Evolutionary conservation across 1,139 yeast species (phyloP).

Genomic region (Kodamaea alishanica): DNA sequence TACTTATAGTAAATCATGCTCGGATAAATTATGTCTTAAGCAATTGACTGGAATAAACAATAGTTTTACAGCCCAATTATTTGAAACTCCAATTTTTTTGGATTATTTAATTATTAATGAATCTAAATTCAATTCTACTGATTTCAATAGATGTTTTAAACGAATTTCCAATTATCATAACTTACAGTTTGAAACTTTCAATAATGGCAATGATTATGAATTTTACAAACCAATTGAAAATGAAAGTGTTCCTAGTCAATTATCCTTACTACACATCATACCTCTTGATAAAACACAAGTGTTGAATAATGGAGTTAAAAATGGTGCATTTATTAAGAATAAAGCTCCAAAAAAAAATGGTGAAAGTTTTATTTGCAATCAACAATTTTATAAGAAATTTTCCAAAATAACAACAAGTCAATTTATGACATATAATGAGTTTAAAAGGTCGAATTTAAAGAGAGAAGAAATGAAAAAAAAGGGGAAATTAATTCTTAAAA

Average conservation of each 20-base stretch:
- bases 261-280: conserved; percentile 33
- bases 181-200: conserved; percentile 13
- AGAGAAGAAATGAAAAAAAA: conserved; percentile 24
- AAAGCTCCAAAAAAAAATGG: conserved; percentile 45
- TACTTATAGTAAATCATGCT: conserved; percentile 78
- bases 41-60: conserved; percentile 63
- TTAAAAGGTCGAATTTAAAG: conserved; percentile 22
- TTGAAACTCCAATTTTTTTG: conserved; percentile 45
- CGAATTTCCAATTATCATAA: conserved; percentile 25
- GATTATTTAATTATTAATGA: conserved; percentile 53
- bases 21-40: conserved; percentile 70
- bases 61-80: conserved; percentile 42
- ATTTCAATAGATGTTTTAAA: conserved; percentile 53
- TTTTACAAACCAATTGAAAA: conserved; percentile 22
- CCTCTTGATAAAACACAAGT: conserved; percentile 33
- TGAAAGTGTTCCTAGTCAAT: conserved; percentile 30
- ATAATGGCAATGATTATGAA: conserved; percentile 20
- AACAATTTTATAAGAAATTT: conserved; percentile 16
- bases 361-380: conserved; percentile 39
- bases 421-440: conserved; percentile 19
- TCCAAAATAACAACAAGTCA: conserved; percentile 2
- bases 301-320: conserved; percentile 51
- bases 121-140: conserved; percentile 23
- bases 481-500: conserved; percentile 22
- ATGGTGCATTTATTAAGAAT: conserved; percentile 47